Base-by-base conservation (phyloP, 257 asterid species). In the Fraxinus anomala region DNA sequence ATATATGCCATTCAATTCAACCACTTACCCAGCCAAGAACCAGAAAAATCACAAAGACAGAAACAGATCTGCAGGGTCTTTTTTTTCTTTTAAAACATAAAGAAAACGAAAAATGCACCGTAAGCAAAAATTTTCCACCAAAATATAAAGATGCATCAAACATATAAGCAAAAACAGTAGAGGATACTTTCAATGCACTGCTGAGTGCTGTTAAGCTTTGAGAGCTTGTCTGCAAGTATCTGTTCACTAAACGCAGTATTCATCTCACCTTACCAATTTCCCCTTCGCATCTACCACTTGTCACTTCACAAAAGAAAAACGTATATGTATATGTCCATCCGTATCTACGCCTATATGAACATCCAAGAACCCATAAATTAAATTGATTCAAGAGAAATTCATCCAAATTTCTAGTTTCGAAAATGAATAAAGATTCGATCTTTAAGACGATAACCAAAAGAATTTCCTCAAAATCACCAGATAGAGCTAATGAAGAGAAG, bases 161-260 rank as follows among this genome's bases (percentile, higher is more conserved):
- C 37, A 10, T 31, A 21, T 28, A 74, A 74, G 14, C 30, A 74
- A 71, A 76, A 36, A 31, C 28, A 75, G 70, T 30, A 1, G n/a
- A 91, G 89, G 96, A 88, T 94, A 94, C 98, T 92, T 71, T 92
- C 97, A 65, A 94, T 94, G 86, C 98, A 92, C 85, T 92, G 98
- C 79, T 94, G 98, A 77, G 92, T 86, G 88, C 84, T 90, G 80
- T 86, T 90, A 85, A 94, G 94, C 92, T 91, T 94, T 1, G 97
- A 87, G 75, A 94, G 97, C 97, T 94, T 92, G 59, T 94, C 98
- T 40, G 91, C 91, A 73, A 94, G 93, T 37, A 91, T 85, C 87
- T 91, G 90, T 79, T 94, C 94, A 77, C 84, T 78, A 71, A 89
- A 94, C 33, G 78, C 87, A 72, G 95, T 89, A 86, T 85, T 94